Percentiles rank a stretch among this genome's conserved stretches.
These are phyloP conservation scores for Alternaria brassicicola DNA, from an alignment of 2,329 filamentous ascomycete species.

Conservation along the genomic window DNA sequence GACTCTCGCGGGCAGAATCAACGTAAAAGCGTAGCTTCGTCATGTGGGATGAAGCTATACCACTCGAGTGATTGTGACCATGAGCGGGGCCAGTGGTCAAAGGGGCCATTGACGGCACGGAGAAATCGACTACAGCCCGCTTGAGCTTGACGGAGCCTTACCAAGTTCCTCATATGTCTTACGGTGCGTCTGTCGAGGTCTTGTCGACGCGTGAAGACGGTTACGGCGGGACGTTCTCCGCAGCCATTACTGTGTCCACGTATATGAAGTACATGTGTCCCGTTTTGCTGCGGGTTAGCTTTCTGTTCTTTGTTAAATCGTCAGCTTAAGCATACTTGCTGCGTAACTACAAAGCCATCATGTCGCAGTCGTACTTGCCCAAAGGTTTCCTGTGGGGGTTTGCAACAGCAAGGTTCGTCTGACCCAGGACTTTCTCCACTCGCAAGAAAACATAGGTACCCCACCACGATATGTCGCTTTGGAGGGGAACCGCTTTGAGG, in stretches of 20 bases:
- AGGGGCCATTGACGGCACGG: constrained; percentile 28
- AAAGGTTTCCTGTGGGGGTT: constrained; percentile 52
- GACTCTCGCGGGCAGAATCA: constrained; percentile 39
- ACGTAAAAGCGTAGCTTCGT: constrained; percentile 29
- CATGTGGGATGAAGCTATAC: constrained; percentile 27
- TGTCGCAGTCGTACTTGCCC: constrained; percentile 47
- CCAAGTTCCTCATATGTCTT: constrained; percentile 32
- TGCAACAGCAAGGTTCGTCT: constrained; percentile 50
- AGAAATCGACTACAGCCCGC: constrained; percentile 27
- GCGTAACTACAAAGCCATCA: constrained; percentile 22
- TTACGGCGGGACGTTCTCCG: constrained; percentile 48
- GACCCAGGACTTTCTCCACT: constrained; percentile 23
- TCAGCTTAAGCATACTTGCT: constrained; percentile 16
- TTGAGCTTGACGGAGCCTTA: constrained; percentile 21
- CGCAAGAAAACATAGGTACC: constrained; percentile 15
- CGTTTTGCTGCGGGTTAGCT: constrained; percentile 17
- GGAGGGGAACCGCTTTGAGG: constrained; percentile 6
- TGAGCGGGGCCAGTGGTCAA: constrained; percentile 23
- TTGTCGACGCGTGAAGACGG: constrained; percentile 43
- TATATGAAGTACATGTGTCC: constrained; percentile 43
- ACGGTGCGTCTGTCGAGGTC: constrained; percentile 31
- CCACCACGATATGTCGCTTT: constrained; percentile 24
- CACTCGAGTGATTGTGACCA: constrained; percentile 18
- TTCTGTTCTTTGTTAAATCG: constrained; percentile 8
- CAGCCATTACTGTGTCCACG: constrained; percentile 22